phyloP scores from a whole-genome alignment of 1,284 basidiomycete species.

The Puccinia hordei region DNA sequence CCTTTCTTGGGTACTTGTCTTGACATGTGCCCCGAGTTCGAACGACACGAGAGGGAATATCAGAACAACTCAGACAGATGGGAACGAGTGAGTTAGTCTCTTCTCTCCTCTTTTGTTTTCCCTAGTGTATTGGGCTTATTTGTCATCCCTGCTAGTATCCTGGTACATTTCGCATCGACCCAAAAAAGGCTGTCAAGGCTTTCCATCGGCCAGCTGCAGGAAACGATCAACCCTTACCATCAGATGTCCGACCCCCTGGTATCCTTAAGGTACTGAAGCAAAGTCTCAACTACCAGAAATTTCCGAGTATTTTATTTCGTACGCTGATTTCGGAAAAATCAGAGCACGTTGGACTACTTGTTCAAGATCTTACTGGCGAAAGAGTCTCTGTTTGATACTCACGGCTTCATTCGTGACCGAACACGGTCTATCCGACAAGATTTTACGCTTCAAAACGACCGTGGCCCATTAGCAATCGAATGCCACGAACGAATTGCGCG shows the following conservation, averaged over 20 bases:
- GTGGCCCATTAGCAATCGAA: slow-evolving; percentile 75
- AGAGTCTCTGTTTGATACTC: slow-evolving; percentile 72
- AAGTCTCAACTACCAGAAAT: neutral
- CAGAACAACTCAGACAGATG: slow-evolving; percentile 85
- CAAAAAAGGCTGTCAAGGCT: slow-evolving; percentile 83
- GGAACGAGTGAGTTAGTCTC: slow-evolving; percentile 76
- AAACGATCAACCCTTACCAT: slow-evolving; percentile 79
- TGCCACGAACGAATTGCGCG: slow-evolving; percentile 90
- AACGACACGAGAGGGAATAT: slow-evolving; percentile 83
- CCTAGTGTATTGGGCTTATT: slow-evolving; percentile 56
- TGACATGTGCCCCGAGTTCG: slow-evolving; percentile 93
- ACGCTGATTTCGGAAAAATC: slow-evolving; percentile 49
- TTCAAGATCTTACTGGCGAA: slow-evolving; percentile 76
- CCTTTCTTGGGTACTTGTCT: slow-evolving; percentile 85
- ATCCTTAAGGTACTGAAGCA: slow-evolving; percentile 70
- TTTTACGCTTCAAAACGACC: slow-evolving; percentile 88
- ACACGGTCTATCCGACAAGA: slow-evolving; percentile 88
- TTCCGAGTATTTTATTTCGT: neutral
- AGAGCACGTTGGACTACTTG: slow-evolving; percentile 88
- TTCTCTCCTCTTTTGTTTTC: neutral
- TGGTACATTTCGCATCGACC: slow-evolving; percentile 71
- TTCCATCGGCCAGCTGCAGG: slow-evolving; percentile 89
- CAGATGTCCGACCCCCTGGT: slow-evolving; percentile 83
- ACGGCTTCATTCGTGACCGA: slow-evolving; percentile 86
- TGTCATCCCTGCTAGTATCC: slow-evolving; percentile 54